Conservation (phyloP, 2,329 filamentous ascomycete species). For the Microsporum audouinii region DNA sequence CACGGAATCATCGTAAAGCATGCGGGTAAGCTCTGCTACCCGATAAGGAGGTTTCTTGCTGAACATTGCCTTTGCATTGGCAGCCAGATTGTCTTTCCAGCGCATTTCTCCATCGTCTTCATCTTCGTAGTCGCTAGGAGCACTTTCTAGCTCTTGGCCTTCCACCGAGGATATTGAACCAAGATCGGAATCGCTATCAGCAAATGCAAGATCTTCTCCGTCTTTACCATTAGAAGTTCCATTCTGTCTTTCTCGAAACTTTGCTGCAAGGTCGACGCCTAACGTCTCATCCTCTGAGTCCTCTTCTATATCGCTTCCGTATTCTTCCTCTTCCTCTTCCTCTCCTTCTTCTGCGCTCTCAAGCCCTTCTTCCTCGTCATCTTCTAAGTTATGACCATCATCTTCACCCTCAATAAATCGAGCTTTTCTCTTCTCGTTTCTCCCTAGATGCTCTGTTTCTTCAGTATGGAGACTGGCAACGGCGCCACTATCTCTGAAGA, state of each 20-base stretch:
- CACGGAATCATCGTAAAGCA: slow-evolving; percentile 78
- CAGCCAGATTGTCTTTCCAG: slow-evolving; percentile 82
- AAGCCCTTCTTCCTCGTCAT: slow-evolving; percentile 44
- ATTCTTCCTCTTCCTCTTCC: slow-evolving; percentile 39
- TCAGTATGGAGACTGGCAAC: slow-evolving; percentile 42
- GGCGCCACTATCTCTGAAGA: slow-evolving; percentile 68
- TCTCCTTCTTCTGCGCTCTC: slow-evolving; percentile 44
- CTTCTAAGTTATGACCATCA: slow-evolving; percentile 48
- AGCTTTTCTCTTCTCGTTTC: slow-evolving; percentile 43
- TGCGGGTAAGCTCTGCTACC: slow-evolving; percentile 67
- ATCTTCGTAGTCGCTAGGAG: slow-evolving; percentile 42
- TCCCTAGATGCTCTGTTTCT: slow-evolving; percentile 46
- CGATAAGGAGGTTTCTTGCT: slow-evolving; percentile 60
- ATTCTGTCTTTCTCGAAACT: slow-evolving; percentile 37
- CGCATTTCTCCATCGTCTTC: slow-evolving; percentile 58
- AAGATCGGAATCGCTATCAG: slow-evolving; percentile 92
- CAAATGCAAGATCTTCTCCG: slow-evolving; percentile 70
- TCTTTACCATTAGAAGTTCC: slow-evolving; percentile 46
- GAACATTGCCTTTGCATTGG: slow-evolving; percentile 62
- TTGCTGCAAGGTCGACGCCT: slow-evolving; percentile 34
- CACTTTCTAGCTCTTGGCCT: slow-evolving; percentile 44
- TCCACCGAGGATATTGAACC: slow-evolving; percentile 66
- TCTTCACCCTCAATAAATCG: slow-evolving; percentile 37
- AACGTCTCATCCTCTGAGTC: slow-evolving; percentile 25
- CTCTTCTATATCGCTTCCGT: slow-evolving; percentile 26